phyloP scores from a whole-genome alignment of 1,284 basidiomycete genomes.

The Pterulicium gracile region DNA sequence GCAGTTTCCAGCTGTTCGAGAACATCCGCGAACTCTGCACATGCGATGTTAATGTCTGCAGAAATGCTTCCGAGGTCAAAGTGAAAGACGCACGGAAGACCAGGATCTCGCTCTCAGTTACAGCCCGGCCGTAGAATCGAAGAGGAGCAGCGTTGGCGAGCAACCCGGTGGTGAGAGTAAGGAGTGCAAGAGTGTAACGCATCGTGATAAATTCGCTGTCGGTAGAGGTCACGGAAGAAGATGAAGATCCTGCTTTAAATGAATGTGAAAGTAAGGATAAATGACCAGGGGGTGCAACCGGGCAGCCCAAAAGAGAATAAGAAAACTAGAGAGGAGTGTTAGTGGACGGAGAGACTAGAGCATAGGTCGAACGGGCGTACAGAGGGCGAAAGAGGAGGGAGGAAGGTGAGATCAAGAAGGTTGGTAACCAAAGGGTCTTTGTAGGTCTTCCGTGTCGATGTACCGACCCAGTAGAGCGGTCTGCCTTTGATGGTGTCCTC shows the following conservation, averaged over 20 bases:
- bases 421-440: neutral
- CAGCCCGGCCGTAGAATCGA: slow-evolving; percentile 24
- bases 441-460: too few relatives aligned
- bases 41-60: slow-evolving; percentile 6
- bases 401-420: neutral
- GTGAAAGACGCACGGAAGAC: slow-evolving; percentile 45
- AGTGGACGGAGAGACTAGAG: too few relatives aligned
- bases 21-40: slow-evolving; percentile 61
- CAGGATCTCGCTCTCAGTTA: slow-evolving; percentile 35
- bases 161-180: slow-evolving; percentile 38
- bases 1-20: slow-evolving; percentile 62
- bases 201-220: slow-evolving; percentile 24
- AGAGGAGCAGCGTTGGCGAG: slow-evolving; percentile 42
- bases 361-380: neutral
- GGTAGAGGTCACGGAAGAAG: slow-evolving; percentile 27
- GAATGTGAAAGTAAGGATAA: slow-evolving; percentile 29
- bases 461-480: neutral
- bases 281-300: slow-evolving; percentile 54
- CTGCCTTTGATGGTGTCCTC: too few relatives aligned
- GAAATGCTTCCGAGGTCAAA: neutral
- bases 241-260: slow-evolving; percentile 33
- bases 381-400: neutral
- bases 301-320: slow-evolving; percentile 49
- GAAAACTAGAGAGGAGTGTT: slow-evolving; percentile 5
- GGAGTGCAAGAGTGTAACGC: slow-evolving; percentile 34